Evolutionary conservation across 257 asterid species (phyloP).

Genomic region (Cinchona pubescens): DNA sequence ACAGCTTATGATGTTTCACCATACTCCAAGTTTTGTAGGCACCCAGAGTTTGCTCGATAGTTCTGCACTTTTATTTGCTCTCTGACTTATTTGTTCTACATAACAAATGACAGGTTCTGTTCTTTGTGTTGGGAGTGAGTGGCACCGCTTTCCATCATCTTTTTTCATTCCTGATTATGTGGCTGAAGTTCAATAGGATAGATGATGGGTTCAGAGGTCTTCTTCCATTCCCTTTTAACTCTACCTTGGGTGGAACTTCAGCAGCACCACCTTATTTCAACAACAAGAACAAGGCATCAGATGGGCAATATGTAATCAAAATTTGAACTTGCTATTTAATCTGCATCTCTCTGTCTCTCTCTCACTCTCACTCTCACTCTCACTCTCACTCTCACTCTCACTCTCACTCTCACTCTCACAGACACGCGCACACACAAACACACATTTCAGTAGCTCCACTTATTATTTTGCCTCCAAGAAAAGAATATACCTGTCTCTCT

Average conservation of each 20-base stretch:
- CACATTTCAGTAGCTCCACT: neutral
- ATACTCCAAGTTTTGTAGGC: neutral
- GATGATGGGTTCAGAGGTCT: conserved; percentile 98
- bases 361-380: no score
- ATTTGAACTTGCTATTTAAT: conserved; percentile 9
- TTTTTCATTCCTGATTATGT: conserved; percentile 82
- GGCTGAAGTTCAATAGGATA: conserved; percentile 78
- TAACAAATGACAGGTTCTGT: conserved; percentile 51
- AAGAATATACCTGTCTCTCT: neutral
- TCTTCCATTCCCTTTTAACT: conserved; percentile 88
- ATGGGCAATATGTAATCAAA: conserved; percentile 72
- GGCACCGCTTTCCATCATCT: conserved; percentile 97
- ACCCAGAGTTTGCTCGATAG: neutral
- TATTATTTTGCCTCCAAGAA: neutral
- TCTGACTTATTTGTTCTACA: conserved; percentile 1
- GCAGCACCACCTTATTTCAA: conserved; percentile 90
- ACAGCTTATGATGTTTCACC: no score
- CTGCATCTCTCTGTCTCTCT: neutral
- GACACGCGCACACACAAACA: no score
- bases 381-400: no score
- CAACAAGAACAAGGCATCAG: conserved; percentile 87
- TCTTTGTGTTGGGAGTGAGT: conserved; percentile 91
- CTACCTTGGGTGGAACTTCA: conserved; percentile 88
- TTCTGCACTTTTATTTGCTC: neutral
- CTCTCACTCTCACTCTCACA: no score